Evolutionary conservation across 768 basidiomycete species (phyloP).

Genomic region (Phylloporus sp.): DNA sequence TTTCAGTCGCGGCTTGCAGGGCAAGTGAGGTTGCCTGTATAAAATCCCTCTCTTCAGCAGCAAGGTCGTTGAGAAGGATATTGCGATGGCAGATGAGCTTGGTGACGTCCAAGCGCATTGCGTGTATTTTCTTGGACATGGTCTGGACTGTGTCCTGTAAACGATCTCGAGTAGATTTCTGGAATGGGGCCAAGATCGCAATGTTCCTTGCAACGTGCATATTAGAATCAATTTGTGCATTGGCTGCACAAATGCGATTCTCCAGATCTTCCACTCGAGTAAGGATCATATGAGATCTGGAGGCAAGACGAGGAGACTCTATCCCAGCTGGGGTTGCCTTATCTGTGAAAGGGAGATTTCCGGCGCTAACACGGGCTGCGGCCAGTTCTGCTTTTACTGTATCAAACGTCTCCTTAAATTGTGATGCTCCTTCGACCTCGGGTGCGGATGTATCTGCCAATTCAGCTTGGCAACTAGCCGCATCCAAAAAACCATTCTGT

Average conservation of each 20-base stretch:
- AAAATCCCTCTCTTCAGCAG: slow-evolving; percentile 65
- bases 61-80: slow-evolving; percentile 72
- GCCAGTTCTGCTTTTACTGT: slow-evolving; percentile 84
- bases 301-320: slow-evolving; percentile 31
- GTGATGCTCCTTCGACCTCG: slow-evolving; percentile 56
- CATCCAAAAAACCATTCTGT: slow-evolving; percentile 27
- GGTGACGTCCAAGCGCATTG: slow-evolving; percentile 67
- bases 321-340: slow-evolving; percentile 18
- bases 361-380: slow-evolving; percentile 38
- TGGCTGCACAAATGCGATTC: slow-evolving; percentile 46
- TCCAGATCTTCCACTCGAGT: slow-evolving; percentile 66
- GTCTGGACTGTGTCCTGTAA: slow-evolving; percentile 58
- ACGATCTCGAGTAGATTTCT: slow-evolving; percentile 74
- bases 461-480: slow-evolving; percentile 18
- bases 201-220: slow-evolving; percentile 78
- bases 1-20: slow-evolving; percentile 66
- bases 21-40: slow-evolving; percentile 65
- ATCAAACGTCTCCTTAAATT: slow-evolving; percentile 80
- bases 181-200: slow-evolving; percentile 84
- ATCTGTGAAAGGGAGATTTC: slow-evolving; percentile 20
- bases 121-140: slow-evolving; percentile 61
- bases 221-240: slow-evolving; percentile 60
- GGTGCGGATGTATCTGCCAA: slow-evolving; percentile 41
- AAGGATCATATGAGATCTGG: slow-evolving; percentile 55
- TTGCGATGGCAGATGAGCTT: slow-evolving; percentile 72